Base-by-base conservation (phyloP, 345 rosid genomes). In the Eucalyptus grandis region DNA sequence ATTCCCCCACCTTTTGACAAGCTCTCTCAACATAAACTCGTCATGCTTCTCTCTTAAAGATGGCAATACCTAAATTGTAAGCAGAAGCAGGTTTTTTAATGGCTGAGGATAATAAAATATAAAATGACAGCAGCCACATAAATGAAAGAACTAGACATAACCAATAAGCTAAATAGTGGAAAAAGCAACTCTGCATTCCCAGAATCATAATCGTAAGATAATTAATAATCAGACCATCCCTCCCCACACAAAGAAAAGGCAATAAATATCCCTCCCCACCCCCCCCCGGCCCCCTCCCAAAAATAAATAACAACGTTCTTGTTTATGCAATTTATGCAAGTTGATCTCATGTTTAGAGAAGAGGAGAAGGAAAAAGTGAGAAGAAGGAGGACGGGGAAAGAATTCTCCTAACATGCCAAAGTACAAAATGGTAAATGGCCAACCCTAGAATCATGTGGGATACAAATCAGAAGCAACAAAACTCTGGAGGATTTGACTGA, bases 1-100 rank as follows among this genome's bases (percentile, higher is more conserved):
- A 88, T 94, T 94, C 86, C 92, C 90, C 97, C 95, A 95, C 53
- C 97, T 94, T 58, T 88, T 91, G 60, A 91, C 95, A 50, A 94
- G 90, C 89, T 95, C 96, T 91, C 94, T 92, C 88, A 95, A 88
- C 95, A 94, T 90, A 88, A 90, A 94, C 86, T 94, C 95, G 44
- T 93, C 94, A 87, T 94, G 93, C 91, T 95, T 95, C 90, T 93
- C 95, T 65, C 90, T 91, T 89, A 95, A 88, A 27, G 94, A 91
- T 58, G 95, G 94, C 89, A 93, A 82, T 40, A 94, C 94, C 96
- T 94, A 88, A 91, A 56, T 56, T 0, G 30, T 56, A 65, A 72
- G 30, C 86, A 82, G 34, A 21, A 86, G 86, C 22, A 65, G 46
- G 87, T n/a, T 9, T 27, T 14, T 86, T 10, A 58, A 12, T 88